phyloP scores from a whole-genome alignment of 2,329 filamentous ascomycete species.

The Penicillium sp. region DNA sequence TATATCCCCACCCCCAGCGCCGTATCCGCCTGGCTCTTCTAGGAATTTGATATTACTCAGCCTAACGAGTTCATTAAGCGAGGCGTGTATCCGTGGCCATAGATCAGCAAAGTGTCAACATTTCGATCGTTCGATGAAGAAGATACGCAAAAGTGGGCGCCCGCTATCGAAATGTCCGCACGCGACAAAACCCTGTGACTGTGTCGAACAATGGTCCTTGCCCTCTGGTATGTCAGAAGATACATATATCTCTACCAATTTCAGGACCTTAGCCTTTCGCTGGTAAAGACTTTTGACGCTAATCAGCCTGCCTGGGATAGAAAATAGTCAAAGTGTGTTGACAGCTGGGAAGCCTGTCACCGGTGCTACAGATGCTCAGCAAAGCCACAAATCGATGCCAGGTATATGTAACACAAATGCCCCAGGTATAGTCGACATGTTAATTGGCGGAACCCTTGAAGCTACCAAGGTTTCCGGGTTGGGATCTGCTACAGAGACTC shows the following conservation, averaged over 20 bases:
- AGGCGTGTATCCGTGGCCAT: constrained; percentile 51
- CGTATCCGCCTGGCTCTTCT: not conserved
- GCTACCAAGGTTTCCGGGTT: not conserved
- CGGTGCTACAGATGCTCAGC: not conserved
- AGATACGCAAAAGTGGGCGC: constrained; percentile 51
- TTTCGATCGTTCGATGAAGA: constrained; percentile 51
- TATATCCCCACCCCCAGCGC: not conserved
- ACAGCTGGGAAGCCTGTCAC: not conserved
- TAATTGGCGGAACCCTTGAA: not conserved
- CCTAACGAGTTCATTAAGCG: constrained; percentile 28
- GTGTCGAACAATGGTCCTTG: not conserved
- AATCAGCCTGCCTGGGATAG: not conserved
- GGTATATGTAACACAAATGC: not conserved
- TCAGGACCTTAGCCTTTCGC: not conserved
- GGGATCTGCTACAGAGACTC: not conserved
- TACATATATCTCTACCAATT: not conserved
- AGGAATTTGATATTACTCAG: not conserved
- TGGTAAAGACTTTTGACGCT: not conserved
- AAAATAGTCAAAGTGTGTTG: not conserved
- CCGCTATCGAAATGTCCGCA: constrained; percentile 51
- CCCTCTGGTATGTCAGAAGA: not conserved
- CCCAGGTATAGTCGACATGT: not conserved
- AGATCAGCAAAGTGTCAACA: constrained; percentile 52
- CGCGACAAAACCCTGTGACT: not conserved
- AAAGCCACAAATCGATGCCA: not conserved